Conservation (phyloP, 179 eudicot genomes). For the Pouteria campechiana region DNA sequence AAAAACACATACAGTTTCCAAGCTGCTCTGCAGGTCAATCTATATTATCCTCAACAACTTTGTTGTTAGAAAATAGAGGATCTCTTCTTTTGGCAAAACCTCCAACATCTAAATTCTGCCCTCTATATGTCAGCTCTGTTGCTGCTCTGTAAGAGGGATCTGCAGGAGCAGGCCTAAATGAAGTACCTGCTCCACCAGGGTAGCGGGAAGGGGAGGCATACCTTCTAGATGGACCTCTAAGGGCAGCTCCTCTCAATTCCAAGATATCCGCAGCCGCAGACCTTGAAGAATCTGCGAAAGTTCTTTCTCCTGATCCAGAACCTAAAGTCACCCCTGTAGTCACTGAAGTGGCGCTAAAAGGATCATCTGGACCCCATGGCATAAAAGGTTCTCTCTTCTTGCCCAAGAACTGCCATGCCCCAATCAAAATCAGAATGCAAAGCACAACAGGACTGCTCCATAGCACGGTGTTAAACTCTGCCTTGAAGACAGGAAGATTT, state of each 20-base stretch:
- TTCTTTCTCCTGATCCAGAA: slow-evolving; percentile 40
- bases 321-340: slow-evolving; percentile 44
- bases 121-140: slow-evolving; percentile 73
- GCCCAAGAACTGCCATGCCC: slow-evolving; percentile 90
- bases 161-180: slow-evolving; percentile 37
- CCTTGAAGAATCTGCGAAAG: slow-evolving; percentile 46
- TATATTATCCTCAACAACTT: slow-evolving; percentile 58
- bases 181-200: slow-evolving; percentile 32
- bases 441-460: slow-evolving; percentile 81
- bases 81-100: slow-evolving; percentile 72
- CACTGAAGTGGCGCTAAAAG: slow-evolving; percentile 35
- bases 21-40: too few relatives aligned
- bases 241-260: slow-evolving; percentile 53
- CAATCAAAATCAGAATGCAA: slow-evolving; percentile 75
- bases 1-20: too few relatives aligned
- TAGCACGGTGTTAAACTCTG: slow-evolving; percentile 46
- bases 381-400: slow-evolving; percentile 84
- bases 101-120: slow-evolving; percentile 44
- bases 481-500: slow-evolving; percentile 53
- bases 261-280: slow-evolving; percentile 41
- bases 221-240: slow-evolving; percentile 68
- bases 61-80: slow-evolving; percentile 39
- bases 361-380: slow-evolving; percentile 94
- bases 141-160: slow-evolving; percentile 48
- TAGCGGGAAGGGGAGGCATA: slow-evolving; percentile 72